Base-by-base conservation (phyloP, 108 stramenopile species). In the Pseudonitzschia pungens region DNA sequence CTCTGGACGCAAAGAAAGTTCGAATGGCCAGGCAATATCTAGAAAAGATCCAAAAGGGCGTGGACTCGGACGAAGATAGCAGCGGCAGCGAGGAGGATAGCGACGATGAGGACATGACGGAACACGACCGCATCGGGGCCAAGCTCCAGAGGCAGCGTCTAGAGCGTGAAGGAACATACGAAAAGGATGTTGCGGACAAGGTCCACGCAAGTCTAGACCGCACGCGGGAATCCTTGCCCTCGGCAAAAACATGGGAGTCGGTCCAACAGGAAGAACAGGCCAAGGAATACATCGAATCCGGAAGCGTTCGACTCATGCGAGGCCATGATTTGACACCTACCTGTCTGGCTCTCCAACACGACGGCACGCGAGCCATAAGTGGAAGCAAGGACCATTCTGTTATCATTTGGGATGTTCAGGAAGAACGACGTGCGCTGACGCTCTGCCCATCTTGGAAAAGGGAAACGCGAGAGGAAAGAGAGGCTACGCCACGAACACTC, bases 321-420 rank as follows among this genome's bases (percentile, higher is more conserved):
- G 93, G 93, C 0, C 93, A 94, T 77, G 91, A 92, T 69, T 71
- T 89, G 69, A 85, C 91, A 18, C 86, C 89, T 10, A 98, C 99
- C 6, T 94, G 92, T 76, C 94, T 98, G 5, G 83, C 93, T 10
- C 64, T 99, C 45, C 79, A 83, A 21, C 65, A 70, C 2, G 83
- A 87, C 65, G 83, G 85, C 26, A 57, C 68, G 8, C 69, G 52
- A 45, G 91, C 88, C 15, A 85, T 88, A 41, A 95, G 95, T 21
- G 99, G 97, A 28, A 82, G 93, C 45, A 99, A 99, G 83, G 99
- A 99, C 79, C 95, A 97, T 71, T 91, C 94, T 0, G 76, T 99
- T 24, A 60, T 96, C 55, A 57, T 83, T 40, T 98, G 94, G 93
- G 94, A 99, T 77, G 81, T 98, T 3, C 92, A 97, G 74, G 87